Evolutionary conservation across 192 early-diverging fungal genomes (phyloP).

Genomic region (Coemansia guatemalensis): DNA sequence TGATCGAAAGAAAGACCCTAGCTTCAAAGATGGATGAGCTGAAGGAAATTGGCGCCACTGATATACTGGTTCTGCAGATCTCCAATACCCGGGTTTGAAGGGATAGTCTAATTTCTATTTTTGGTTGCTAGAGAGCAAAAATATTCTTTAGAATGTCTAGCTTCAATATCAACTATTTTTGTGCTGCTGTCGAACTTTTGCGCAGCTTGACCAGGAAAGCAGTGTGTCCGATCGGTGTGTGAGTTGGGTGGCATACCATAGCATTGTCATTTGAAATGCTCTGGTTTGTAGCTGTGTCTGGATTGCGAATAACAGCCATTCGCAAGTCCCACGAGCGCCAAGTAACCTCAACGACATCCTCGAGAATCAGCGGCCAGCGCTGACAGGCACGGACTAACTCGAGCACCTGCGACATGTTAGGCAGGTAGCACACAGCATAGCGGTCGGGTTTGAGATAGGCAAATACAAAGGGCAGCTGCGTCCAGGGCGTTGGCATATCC

Average conservation of each 20-base stretch:
- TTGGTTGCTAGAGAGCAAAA: no score
- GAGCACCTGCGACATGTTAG: slow-evolving; percentile 49
- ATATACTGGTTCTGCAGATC: slow-evolving; percentile 84
- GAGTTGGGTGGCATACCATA: slow-evolving; percentile 55
- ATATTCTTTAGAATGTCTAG: slow-evolving; percentile 2
- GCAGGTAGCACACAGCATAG: slow-evolving; percentile 43
- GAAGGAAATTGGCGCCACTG: slow-evolving; percentile 80
- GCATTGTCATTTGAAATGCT: slow-evolving; percentile 22
- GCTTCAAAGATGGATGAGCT: slow-evolving; percentile 92
- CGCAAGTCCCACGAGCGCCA: slow-evolving; percentile 49
- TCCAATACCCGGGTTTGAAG: slow-evolving; percentile 77
- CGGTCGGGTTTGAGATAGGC: slow-evolving; percentile 29
- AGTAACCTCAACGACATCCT: slow-evolving; percentile 41
- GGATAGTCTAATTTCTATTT: no score
- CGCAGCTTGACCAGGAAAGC: slow-evolving; percentile 58
- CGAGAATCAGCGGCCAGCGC: slow-evolving; percentile 36
- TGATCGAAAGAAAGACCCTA: slow-evolving; percentile 77
- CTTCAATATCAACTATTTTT: neutral
- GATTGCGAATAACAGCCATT: slow-evolving; percentile 27
- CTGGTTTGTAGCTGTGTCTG: neutral
- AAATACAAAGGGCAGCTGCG: slow-evolving; percentile 27
- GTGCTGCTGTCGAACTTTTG: slow-evolving; percentile 18
- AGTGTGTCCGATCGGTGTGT: slow-evolving; percentile 54
- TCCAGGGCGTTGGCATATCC: slow-evolving; percentile 52
- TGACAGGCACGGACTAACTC: slow-evolving; percentile 23